Evolutionary conservation across 768 basidiomycete genomes (phyloP).

Genomic region (Galerina marginata): DNA sequence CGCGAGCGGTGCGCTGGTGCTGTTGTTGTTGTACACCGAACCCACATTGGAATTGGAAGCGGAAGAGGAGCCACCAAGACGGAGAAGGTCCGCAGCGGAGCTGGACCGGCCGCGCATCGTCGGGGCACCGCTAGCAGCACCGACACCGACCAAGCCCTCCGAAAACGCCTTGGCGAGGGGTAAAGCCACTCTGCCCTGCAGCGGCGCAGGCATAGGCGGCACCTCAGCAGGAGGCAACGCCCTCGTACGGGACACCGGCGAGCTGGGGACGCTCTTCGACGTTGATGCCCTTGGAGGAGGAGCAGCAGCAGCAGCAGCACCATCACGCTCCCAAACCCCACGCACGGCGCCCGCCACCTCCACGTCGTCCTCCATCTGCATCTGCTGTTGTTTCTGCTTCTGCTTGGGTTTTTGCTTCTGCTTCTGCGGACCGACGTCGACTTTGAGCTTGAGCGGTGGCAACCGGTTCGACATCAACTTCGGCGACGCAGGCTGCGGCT

Average conservation of each 20-base stretch:
- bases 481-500: too few species aligned
- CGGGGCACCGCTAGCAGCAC: too few species aligned
- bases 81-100: slow-evolving; percentile 9
- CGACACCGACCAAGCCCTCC: too few species aligned
- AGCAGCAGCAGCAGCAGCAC: background rate
- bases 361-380: slow-evolving; percentile 3
- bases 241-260: background rate
- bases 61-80: too few species aligned
- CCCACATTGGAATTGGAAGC: background rate
- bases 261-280: slow-evolving; percentile 12
- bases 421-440: background rate
- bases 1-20: background rate
- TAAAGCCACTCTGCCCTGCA: too few species aligned
- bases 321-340: slow-evolving; percentile 1
- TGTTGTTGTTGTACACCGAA: too few species aligned
- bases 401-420: background rate
- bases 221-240: background rate
- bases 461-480: background rate
- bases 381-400: background rate
- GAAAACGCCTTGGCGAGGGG: too few species aligned
- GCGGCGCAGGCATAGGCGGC: too few species aligned
- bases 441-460: background rate
- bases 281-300: background rate
- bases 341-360: slow-evolving; percentile 7
- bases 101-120: slow-evolving; percentile 7